Evolutionary conservation across 2,329 filamentous ascomycete genomes (phyloP).

Genomic region (Alternaria ventricosa): DNA sequence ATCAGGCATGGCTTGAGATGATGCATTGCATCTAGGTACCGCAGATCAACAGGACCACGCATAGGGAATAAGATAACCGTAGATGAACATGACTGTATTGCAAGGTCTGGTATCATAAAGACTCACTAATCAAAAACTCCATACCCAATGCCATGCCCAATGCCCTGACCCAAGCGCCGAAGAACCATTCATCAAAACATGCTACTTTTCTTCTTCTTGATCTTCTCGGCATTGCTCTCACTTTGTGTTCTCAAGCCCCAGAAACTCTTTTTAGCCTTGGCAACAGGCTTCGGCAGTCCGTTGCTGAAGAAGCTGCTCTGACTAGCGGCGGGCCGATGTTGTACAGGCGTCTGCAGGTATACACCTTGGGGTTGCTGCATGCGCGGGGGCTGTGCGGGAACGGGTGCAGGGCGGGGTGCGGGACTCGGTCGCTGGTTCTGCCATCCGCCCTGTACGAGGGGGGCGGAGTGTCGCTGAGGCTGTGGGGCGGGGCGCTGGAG

Average conservation of each 20-base stretch:
- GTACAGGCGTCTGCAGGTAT: slow-evolving; percentile 37
- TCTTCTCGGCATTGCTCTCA: slow-evolving; percentile 38
- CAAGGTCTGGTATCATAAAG: slow-evolving; percentile 1
- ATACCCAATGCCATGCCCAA: slow-evolving; percentile 1
- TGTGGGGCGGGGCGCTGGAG: slow-evolving; percentile 25
- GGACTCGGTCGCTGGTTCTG: slow-evolving; percentile 16
- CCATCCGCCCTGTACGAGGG: slow-evolving; percentile 24
- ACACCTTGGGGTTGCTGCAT: slow-evolving; percentile 28
- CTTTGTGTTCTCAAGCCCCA: slow-evolving; percentile 45
- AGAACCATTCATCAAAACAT: slow-evolving; percentile 47
- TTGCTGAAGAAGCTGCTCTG: slow-evolving; percentile 47
- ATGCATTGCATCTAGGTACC: background rate
- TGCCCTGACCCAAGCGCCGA: slow-evolving; percentile 5
- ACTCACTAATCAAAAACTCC: background rate
- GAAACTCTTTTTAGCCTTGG: slow-evolving; percentile 48
- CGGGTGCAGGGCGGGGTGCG: slow-evolving; percentile 17
- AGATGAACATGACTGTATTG: background rate
- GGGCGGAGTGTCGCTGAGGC: slow-evolving; percentile 31
- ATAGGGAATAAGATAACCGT: too few relatives aligned
- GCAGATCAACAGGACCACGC: background rate
- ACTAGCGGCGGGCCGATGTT: slow-evolving; percentile 36
- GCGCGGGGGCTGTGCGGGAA: slow-evolving; percentile 24
- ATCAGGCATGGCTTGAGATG: background rate
- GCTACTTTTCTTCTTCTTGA: slow-evolving; percentile 54
- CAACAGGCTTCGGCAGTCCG: slow-evolving; percentile 32